Base-by-base conservation (phyloP, 1,284 basidiomycete species). In the Trichosporon asahii region DNA sequence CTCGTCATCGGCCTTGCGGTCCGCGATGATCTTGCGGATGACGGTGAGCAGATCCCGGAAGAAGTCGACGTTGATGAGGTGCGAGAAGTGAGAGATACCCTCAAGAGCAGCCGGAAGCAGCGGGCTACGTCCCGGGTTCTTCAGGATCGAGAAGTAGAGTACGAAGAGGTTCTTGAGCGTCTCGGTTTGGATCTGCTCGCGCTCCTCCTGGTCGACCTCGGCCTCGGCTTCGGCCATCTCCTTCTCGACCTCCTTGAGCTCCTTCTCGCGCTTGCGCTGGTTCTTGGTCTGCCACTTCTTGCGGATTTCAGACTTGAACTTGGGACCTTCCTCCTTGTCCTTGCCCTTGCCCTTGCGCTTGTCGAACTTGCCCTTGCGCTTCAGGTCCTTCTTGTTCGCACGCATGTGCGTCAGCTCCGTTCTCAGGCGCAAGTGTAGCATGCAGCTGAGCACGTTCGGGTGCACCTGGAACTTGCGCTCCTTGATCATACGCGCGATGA, bases 51-150 rank as follows among this genome's bases (percentile, higher is more conserved):
- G 86, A 84, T 99, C 97, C 75, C 91, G 90, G 89, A 99, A 99
- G 85, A 99, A 99, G 82, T 99, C 97, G 76, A 99, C 89, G 84
- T 98, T 99, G 83, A 99, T 94, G 69, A 98, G 88, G 82, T 99
- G 97, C 0, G 96, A 91, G 79, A 93, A 99, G 83, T 90, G 90
- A 5, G 94, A 90, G 76, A 99, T 91, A 72, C 97, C 97, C 78
- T 92, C 90, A 74, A 99, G 86, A 31, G 95, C 95, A 29, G 92
- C 89, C 12, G 94, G 91, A 23, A 99, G 87, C 9, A 99, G 87
- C 6, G 91, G 90, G 3, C 90, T 91, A 18, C 90, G 90, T n/a
- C 86, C 86, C 6, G 92, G 89, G 78, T 90, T 90, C 85, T 99
- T 99, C 75, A 99, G 86, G 77, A 99, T 92, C 74, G 92, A 90